Evolutionary conservation across 768 basidiomycete genomes (phyloP).

Genomic region (Cystofilobasidium macerans): DNA sequence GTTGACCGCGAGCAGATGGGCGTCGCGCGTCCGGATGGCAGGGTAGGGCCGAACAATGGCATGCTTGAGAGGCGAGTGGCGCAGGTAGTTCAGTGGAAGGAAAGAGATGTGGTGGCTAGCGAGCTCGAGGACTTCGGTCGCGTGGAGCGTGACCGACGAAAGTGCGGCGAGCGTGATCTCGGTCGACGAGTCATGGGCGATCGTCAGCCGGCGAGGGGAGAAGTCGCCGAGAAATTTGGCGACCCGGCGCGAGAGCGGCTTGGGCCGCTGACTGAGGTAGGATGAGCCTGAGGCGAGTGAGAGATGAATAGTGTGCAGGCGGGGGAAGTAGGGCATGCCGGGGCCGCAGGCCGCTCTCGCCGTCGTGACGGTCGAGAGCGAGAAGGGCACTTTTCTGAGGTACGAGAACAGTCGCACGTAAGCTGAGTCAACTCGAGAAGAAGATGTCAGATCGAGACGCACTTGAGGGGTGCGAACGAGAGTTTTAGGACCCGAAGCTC

Average conservation of each 20-base stretch:
- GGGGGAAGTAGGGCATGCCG: conserved; percentile 7
- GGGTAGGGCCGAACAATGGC: not conserved
- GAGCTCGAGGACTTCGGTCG: not conserved
- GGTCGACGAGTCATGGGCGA: not conserved
- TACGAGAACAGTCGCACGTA: not conserved
- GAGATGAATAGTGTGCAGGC: not conserved
- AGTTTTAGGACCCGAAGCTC: conserved; percentile 4
- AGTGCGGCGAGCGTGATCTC: conserved; percentile 13
- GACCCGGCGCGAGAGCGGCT: conserved; percentile 18
- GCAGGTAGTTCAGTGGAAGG: not conserved
- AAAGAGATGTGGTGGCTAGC: not conserved
- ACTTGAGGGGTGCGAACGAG: conserved; percentile 5
- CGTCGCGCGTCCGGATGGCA: not conserved
- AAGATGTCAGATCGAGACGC: not conserved
- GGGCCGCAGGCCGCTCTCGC: not conserved
- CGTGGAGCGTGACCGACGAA: not conserved
- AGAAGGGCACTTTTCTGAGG: not conserved
- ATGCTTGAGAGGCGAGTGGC: not conserved
- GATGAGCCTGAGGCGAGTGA: conserved; percentile 5
- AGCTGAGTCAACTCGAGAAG: not conserved
- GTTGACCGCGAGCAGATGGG: not conserved
- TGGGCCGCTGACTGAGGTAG: conserved; percentile 13
- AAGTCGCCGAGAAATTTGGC: conserved; percentile 11
- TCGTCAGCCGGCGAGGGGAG: conserved; percentile 7
- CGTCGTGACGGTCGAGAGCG: not conserved